Evolutionary conservation across 1,139 yeast genomes (phyloP).

Genomic region (Magnusiomyces suaveolens): DNA sequence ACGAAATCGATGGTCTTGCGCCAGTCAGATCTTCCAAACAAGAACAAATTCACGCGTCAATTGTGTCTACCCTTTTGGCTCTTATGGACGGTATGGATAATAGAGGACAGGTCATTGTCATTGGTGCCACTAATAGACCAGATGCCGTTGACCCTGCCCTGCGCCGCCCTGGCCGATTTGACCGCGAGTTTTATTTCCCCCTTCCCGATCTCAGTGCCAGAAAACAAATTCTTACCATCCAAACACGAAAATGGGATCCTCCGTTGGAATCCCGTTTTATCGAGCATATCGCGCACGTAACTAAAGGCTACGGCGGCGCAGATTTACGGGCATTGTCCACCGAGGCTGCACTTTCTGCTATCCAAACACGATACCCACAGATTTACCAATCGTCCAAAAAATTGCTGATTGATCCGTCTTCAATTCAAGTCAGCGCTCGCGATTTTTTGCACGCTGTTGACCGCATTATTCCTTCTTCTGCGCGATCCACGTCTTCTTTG

Average conservation of each 20-base stretch:
- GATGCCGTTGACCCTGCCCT: constrained; percentile 96
- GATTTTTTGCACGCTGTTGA: constrained; percentile 85
- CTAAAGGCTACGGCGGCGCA: constrained; percentile 98
- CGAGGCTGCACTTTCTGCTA: constrained; percentile 87
- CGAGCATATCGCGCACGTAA: constrained; percentile 60
- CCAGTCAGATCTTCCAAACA: constrained; percentile 96
- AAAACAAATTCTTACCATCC: constrained; percentile 66
- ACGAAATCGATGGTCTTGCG: constrained; percentile 96
- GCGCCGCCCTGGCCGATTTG: constrained; percentile 95
- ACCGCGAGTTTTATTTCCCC: constrained; percentile 92
- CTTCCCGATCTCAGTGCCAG: constrained; percentile 79
- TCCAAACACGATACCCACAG: constrained; percentile 89
- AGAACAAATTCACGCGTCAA: constrained; percentile 96
- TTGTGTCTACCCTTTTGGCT: constrained; percentile 87
- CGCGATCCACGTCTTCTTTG: constrained; percentile 64
- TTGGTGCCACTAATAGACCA: constrained; percentile 97
- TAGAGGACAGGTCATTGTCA: constrained; percentile 91
- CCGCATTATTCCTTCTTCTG: constrained; percentile 85
- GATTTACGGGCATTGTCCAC: constrained; percentile 91
- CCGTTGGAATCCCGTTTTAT: constrained; percentile 51
- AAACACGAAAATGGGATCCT: constrained; percentile 84
- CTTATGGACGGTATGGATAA: constrained; percentile 99
- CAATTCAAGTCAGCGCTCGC: constrained; percentile 66
- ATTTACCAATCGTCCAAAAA: constrained; percentile 73
- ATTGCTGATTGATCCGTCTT: constrained; percentile 58